Conservation (phyloP, 306 rosid genomes). For the Acacia acuminata region DNA sequence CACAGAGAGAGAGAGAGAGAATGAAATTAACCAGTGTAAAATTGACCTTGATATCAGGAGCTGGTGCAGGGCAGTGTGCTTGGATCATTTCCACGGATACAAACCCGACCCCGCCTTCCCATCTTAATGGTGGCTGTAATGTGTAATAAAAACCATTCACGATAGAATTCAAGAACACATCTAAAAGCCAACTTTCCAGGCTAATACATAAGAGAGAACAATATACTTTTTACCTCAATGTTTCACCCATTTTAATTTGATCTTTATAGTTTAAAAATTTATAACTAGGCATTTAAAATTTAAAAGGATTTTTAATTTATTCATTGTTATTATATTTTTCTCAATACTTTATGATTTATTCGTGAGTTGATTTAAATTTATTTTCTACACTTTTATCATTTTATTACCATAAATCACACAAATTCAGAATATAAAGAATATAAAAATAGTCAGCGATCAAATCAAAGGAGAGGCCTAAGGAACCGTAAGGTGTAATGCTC, state of each 20-base stretch:
- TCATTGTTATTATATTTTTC: neutral
- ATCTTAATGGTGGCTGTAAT: slow-evolving; percentile 52
- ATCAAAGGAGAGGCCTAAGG: neutral
- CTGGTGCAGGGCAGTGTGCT: slow-evolving; percentile 48
- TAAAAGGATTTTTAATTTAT: neutral
- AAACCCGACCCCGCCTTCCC: slow-evolving; percentile 61
- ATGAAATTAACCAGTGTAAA: neutral
- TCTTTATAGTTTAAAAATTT: neutral
- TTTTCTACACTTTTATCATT: neutral
- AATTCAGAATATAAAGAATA: neutral
- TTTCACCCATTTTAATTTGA: neutral
- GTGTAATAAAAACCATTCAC: neutral
- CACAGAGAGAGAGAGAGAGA: neutral
- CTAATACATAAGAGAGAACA: neutral
- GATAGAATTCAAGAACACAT: neutral
- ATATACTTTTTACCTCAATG: neutral
- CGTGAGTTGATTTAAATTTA: neutral
- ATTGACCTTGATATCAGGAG: slow-evolving; percentile 49
- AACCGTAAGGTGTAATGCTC: neutral
- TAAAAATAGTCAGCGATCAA: neutral
- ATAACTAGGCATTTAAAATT: neutral
- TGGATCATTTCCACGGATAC: slow-evolving; percentile 52
- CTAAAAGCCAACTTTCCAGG: neutral
- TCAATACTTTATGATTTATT: neutral
- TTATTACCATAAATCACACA: neutral